phyloP scores from a whole-genome alignment of 106 monocot species.

The Allium fistulosum region DNA sequence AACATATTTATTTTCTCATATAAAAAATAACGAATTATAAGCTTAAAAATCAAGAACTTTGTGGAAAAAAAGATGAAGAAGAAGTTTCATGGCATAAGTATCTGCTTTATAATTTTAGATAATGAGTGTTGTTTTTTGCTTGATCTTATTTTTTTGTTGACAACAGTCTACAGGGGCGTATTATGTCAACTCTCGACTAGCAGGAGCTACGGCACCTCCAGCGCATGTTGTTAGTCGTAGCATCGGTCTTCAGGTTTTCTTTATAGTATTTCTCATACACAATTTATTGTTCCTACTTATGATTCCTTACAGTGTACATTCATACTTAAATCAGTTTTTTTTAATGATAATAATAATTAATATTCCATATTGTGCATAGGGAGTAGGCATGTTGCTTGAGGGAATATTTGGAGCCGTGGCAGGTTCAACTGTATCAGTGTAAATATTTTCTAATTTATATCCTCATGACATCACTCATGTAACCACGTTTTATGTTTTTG shows the following conservation, averaged over 20 bases:
- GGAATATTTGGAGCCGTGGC: constrained; percentile 63
- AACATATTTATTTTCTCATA: too few relatives aligned
- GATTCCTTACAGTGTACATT: background rate
- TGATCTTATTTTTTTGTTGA: background rate
- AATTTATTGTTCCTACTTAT: background rate
- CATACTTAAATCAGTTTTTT: too few relatives aligned
- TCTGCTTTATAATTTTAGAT: background rate
- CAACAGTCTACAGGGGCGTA: constrained; percentile 72
- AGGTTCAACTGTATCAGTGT: constrained; percentile 83
- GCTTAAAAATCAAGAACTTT: too few relatives aligned
- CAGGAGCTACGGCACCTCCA: constrained; percentile 87
- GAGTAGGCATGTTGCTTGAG: constrained; percentile 76
- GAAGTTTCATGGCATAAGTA: background rate
- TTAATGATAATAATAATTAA: too few relatives aligned
- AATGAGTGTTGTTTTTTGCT: background rate
- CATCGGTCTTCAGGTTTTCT: constrained; percentile 77
- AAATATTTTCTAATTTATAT: constrained; percentile 13
- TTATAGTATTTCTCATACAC: background rate
- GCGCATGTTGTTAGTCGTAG: constrained; percentile 60
- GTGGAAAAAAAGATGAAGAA: too few relatives aligned
- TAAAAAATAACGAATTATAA: too few relatives aligned
- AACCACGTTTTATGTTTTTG: too few relatives aligned
- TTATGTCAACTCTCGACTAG: constrained; percentile 61
- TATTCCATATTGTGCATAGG: constrained; percentile 24
- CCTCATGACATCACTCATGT: too few relatives aligned